A percentile compares a stretch with the other conserved stretches of the same genome.
Conservation (phyloP, 2,329 filamentous ascomycete species). For the Elsinoe arachidis region DNA sequence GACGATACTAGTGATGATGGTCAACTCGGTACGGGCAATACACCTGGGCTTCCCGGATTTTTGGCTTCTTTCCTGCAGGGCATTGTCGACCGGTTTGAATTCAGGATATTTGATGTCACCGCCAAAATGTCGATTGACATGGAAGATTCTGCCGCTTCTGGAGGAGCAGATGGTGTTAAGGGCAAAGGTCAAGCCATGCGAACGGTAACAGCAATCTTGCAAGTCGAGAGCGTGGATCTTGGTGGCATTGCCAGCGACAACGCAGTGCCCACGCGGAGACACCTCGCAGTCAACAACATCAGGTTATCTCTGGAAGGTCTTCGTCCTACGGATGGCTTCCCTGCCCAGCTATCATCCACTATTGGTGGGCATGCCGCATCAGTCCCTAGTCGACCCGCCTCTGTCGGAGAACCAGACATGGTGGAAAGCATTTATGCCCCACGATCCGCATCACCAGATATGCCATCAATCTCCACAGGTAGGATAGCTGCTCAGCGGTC, state of each 20-base stretch:
- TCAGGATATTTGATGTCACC: conserved; percentile 56
- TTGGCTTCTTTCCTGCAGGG: conserved; percentile 65
- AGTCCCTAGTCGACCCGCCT: not conserved
- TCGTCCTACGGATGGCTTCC: not conserved
- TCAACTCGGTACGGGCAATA: conserved; percentile 59
- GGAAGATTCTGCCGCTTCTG: not conserved
- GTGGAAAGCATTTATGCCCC: not conserved
- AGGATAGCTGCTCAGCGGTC: too few species aligned
- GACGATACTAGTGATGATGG: conserved; percentile 48
- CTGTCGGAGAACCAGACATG: not conserved
- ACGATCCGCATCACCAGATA: not conserved
- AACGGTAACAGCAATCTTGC: not conserved
- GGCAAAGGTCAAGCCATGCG: not conserved
- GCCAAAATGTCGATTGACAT: conserved; percentile 52
- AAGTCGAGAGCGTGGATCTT: conserved; percentile 7
- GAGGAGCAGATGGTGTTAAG: too few species aligned
- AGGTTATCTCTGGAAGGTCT: conserved; percentile 2
- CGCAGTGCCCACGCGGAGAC: not conserved
- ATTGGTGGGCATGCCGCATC: not conserved
- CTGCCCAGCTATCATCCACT: not conserved
- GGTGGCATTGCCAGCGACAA: not conserved
- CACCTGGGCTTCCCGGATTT: conserved; percentile 60
- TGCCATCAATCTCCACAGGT: not conserved
- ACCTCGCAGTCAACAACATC: conserved; percentile 3
- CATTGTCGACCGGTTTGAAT: conserved; percentile 60